These are phyloP conservation scores for Vigna reflexopilosa DNA, from an alignment of 306 rosid species.

Conservation along the genomic window DNA sequence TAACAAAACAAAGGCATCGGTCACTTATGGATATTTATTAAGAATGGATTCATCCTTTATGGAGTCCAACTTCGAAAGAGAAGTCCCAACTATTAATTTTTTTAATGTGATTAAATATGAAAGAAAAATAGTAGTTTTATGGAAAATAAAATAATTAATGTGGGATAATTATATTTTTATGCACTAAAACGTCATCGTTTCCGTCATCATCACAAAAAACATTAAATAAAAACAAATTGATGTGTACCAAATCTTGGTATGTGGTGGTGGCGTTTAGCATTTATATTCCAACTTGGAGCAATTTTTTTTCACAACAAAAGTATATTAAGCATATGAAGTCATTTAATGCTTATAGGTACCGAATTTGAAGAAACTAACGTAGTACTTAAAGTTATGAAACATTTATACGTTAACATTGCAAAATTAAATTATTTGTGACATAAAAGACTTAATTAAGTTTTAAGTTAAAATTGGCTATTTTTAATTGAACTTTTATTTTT, in stretches of 20 bases:
- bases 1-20: not conserved
- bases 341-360: too few relatives aligned
- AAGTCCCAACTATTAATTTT: not conserved
- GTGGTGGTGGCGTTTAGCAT: not conserved
- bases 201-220: conserved; percentile 7
- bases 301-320: too few relatives aligned
- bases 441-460: too few relatives aligned
- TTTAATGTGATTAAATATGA: not conserved
- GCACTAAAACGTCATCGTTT: conserved; percentile 1
- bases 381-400: too few relatives aligned
- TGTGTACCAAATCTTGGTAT: not conserved
- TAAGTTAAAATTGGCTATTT: too few relatives aligned
- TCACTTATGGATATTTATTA: not conserved
- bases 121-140: not conserved
- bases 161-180: not conserved
- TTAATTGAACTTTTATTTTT: too few relatives aligned
- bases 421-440: too few relatives aligned
- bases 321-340: too few relatives aligned
- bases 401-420: too few relatives aligned
- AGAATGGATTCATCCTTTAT: not conserved
- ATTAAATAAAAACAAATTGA: not conserved
- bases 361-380: too few relatives aligned
- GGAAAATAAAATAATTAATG: not conserved
- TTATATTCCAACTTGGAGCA: not conserved
- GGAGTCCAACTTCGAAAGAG: conserved; percentile 34